Evolutionary conservation across 768 basidiomycete genomes (phyloP), one percentile per base, ranked within the genome.

Genomic region (Lentinula sp.): DNA sequence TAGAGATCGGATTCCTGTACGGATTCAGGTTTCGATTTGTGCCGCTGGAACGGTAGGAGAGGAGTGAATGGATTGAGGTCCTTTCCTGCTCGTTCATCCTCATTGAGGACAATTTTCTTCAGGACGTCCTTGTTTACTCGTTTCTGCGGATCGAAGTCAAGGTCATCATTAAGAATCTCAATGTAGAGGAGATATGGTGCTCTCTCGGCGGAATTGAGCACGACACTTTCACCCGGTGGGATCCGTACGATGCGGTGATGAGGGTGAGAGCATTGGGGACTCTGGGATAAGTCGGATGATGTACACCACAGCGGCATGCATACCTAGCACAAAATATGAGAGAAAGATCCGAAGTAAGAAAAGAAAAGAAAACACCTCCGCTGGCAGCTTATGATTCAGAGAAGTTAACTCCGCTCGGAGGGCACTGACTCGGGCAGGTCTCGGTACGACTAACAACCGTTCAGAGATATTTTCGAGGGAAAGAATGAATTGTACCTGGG

Each of bases 241-340:
- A 99, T 96, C 64, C 97, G 87, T 55, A 98, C 95, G 56, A 99
- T 93, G 46, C 93, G 88, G 70, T 98, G 95, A 70, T 98, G 96
- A 5, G 90, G 85, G 67, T 84, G 78, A 5, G 81, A 77, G 43
- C 78, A 68, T 13, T 74, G 71, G 21, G 73, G 23, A 40, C n/a
- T 65, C 61, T 70, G 72, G 28, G 79, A 76, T 28, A 73, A 70
- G 69, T 91, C 88, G 13, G 93, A 86, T 6, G 91, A 87, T 10
- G 81, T 71, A 68, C 91, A 93, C 91, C 91, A 93, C 82, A 93
- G 82, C 43, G 89, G 91, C 84, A 93, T 89, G 70, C 91, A 93
- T 15, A 93, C 84, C 90, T 93, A 23, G 21, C 65, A 43, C 55
- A 10, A 54, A 28, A 51, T 37, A 31, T 23, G 8, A 42, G 32